Conservation (phyloP, 495 filamentous ascomycete genomes). For the Penicillium verhagenii region DNA sequence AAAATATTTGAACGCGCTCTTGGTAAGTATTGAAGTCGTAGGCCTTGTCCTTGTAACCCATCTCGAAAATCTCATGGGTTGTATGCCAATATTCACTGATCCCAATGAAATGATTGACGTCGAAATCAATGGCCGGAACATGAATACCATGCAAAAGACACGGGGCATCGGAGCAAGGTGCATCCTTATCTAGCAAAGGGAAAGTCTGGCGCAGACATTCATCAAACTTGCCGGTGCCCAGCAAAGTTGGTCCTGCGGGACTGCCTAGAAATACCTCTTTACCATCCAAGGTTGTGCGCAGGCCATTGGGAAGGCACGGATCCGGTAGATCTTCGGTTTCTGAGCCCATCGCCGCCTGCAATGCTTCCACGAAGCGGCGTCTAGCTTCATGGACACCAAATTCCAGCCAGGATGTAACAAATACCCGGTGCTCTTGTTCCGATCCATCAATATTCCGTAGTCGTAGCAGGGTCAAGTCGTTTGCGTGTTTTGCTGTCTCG, state of each 20-base stretch:
- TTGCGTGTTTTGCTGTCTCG: constrained; percentile 83
- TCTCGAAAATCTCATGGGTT: constrained; percentile 90
- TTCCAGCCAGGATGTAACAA: constrained; percentile 94
- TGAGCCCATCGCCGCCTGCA: constrained; percentile 57
- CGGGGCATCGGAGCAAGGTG: constrained; percentile 76
- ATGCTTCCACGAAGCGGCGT: constrained; percentile 69
- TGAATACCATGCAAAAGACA: constrained; percentile 88
- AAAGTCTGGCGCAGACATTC: constrained; percentile 81
- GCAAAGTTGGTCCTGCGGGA: constrained; percentile 47
- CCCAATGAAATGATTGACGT: constrained; percentile 96
- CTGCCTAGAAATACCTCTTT: constrained; percentile 35
- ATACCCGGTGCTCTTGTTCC: constrained; percentile 77
- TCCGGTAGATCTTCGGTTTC: constrained; percentile 72
- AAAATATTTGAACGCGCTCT: constrained; percentile 78
- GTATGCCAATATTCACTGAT: constrained; percentile 99
- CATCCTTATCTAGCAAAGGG: constrained; percentile 86
- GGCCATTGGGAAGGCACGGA: constrained; percentile 81
- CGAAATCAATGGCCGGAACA: constrained; percentile 94
- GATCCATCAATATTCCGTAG: constrained; percentile 78
- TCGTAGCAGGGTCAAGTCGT: constrained; percentile 83
- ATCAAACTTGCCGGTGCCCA: constrained; percentile 83
- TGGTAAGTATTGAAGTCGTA: constrained; percentile 95
- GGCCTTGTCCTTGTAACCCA: constrained; percentile 72
- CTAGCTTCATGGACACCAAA: constrained; percentile 94
- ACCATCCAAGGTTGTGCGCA: constrained; percentile 64